Conservation (phyloP, 345 rosid species). For the Raphanus sativus region DNA sequence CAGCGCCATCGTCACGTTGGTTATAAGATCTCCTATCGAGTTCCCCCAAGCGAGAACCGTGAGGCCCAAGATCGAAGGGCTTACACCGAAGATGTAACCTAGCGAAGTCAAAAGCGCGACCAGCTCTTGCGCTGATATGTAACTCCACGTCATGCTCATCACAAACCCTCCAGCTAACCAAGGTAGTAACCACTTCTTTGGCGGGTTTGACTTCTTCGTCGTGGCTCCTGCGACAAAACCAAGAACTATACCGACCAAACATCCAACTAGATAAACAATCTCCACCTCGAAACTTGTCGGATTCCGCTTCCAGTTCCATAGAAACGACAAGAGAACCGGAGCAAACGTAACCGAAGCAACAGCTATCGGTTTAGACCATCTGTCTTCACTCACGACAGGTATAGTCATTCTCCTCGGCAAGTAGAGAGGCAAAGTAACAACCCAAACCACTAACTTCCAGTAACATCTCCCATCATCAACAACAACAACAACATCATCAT, state of each 20-base stretch:
- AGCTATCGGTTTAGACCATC: conserved; percentile 81
- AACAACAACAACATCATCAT: conserved; percentile 11
- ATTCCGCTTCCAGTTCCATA: conserved; percentile 47
- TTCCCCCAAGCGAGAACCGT: conserved; percentile 98
- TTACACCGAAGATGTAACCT: conserved; percentile 64
- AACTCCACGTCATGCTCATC: conserved; percentile 91
- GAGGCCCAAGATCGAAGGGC: conserved; percentile 79
- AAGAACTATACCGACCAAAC: conserved; percentile 54
- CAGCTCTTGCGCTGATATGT: conserved; percentile 78
- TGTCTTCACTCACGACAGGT: conserved; percentile 62
- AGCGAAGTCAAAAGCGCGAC: conserved; percentile 70
- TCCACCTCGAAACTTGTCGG: conserved; percentile 34
- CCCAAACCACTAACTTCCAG: conserved; percentile 37
- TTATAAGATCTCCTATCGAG: conserved; percentile 79
- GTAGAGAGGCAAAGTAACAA: conserved; percentile 72
- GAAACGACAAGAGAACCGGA: conserved; percentile 63
- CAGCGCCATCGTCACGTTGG: conserved; percentile 75
- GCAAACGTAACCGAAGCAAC: conserved; percentile 66
- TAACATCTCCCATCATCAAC: conserved; percentile 19
- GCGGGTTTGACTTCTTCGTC: conserved; percentile 62
- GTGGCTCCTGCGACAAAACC: conserved; percentile 63
- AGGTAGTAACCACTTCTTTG: conserved; percentile 54
- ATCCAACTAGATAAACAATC: conserved; percentile 51
- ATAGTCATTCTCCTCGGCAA: conserved; percentile 84
- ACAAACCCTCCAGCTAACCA: conserved; percentile 85